These are phyloP conservation scores for Carpinus viminea DNA, from an alignment of 306 rosid species.

Conservation along the genomic window DNA sequence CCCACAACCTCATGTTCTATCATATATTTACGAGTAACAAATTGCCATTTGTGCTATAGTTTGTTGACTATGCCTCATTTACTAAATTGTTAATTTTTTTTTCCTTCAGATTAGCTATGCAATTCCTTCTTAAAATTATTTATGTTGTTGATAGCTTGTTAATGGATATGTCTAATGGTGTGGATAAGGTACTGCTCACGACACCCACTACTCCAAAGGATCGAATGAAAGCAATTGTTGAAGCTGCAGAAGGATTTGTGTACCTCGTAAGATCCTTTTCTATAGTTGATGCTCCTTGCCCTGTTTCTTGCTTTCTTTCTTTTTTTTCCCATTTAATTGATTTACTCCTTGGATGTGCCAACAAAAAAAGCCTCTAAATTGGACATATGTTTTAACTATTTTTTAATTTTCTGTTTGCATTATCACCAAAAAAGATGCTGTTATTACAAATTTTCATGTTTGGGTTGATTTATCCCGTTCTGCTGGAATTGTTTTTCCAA, in stretches of 20 bases:
- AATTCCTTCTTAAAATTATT: background rate
- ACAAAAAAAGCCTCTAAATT: background rate
- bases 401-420: background rate
- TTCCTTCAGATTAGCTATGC: background rate
- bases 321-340: background rate
- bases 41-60: background rate
- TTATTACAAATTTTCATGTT: background rate
- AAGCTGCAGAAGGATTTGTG: slow-evolving; percentile 81
- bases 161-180: slow-evolving; percentile 15
- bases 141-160: background rate
- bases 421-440: background rate
- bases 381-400: background rate
- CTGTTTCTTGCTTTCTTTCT: background rate
- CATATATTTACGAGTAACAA: background rate
- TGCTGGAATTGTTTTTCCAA: slow-evolving; percentile 1
- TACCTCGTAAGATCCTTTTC: slow-evolving; percentile 64
- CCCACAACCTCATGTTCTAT: background rate
- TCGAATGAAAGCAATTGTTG: slow-evolving; percentile 83
- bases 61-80: background rate
- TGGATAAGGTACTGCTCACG: slow-evolving; percentile 77
- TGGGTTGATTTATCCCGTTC: slow-evolving; percentile 9
- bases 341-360: background rate
- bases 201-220: slow-evolving; percentile 84
- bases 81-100: background rate
- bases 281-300: background rate